Base-by-base conservation (phyloP, 2,329 filamentous ascomycete species). In the Coniochaeta sp. region DNA sequence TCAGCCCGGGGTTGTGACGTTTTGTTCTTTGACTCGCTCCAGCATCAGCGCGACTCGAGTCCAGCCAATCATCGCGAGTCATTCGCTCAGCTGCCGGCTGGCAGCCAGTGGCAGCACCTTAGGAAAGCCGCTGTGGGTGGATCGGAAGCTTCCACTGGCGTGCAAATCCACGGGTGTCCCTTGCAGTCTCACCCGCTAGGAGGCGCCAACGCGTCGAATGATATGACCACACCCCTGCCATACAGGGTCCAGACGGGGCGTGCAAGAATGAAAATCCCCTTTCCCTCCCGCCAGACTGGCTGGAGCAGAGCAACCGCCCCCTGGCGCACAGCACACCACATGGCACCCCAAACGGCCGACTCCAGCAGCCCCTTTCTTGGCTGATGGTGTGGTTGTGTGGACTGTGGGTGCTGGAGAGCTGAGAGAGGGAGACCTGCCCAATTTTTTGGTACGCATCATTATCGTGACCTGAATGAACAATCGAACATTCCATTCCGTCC, bases 331-430 rank as follows among this genome's bases (percentile, higher is more conserved):
- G 45, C 45, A n/a, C n/a, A 42, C n/a, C 38, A 48, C 45, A 48
- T 48, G 45, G 45, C 45, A 48, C 45, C 45, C 45, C 18, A n/a
- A 48, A 48, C 45, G 45, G 45, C 18, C 8, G 45, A 42, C 26
- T 31, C 27, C 26, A 28, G 45, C 26, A 31, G 20, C 45, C 45
- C 45, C 45, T 48, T 48, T 48, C 45, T 48, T 48, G 45, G 45
- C 45, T 20, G 28, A 18, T 48, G 45, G 45, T 48, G 45, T 47
- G 45, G 7, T 18, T 24, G 38, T 18, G 18, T 26, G 38, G n/a
- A n/a, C n/a, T n/a, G n/a, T n/a, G n/a, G 22, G 26, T n/a, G n/a
- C n/a, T n/a, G n/a, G n/a, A n/a, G n/a, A 42, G 38, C 12, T 24
- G 20, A 24, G 38, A 22, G 22, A 42, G 18, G 18, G 10, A 4